Conservation (phyloP, 495 filamentous ascomycete species). For the Glarea lozoyensis region DNA sequence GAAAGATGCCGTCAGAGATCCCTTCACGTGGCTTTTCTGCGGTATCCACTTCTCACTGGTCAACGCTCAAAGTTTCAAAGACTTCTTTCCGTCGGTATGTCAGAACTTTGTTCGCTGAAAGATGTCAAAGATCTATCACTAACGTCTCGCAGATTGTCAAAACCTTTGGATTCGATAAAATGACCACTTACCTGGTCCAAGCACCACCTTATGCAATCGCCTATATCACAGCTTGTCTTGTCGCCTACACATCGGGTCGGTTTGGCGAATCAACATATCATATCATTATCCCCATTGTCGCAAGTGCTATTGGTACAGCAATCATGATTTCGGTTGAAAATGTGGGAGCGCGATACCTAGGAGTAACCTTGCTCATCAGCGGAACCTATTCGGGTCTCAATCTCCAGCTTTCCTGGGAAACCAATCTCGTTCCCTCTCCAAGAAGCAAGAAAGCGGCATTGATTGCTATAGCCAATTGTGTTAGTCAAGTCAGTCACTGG, state of each 20-base stretch:
- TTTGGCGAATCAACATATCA: slow-evolving; percentile 42
- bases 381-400: slow-evolving; percentile 35
- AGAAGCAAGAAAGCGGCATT: slow-evolving; percentile 35
- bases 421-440: slow-evolving; percentile 29
- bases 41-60: slow-evolving; percentile 24
- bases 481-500: slow-evolving; percentile 7
- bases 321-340: slow-evolving; percentile 29
- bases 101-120: no score
- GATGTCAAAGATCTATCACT: no score
- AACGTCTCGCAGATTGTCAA: no score
- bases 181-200: slow-evolving; percentile 34
- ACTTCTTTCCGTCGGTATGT: slow-evolving; percentile 40
- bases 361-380: slow-evolving; percentile 32
- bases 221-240: slow-evolving; percentile 25
- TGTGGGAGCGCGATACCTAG: slow-evolving; percentile 31
- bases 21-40: slow-evolving; percentile 30
- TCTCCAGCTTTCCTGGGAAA: slow-evolving; percentile 34
- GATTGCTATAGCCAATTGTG: slow-evolving; percentile 34
- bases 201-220: slow-evolving; percentile 38
- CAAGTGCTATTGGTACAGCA: slow-evolving; percentile 36
- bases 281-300: slow-evolving; percentile 29
- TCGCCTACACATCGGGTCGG: slow-evolving; percentile 30
- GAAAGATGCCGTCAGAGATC: slow-evolving; percentile 27
- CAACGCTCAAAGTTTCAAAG: slow-evolving; percentile 32
- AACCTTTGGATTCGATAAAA: slow-evolving; percentile 32